These are phyloP conservation scores for Wickerhamiella infanticola DNA, from an alignment of 1,139 yeast genomes.

Conservation along the genomic window DNA sequence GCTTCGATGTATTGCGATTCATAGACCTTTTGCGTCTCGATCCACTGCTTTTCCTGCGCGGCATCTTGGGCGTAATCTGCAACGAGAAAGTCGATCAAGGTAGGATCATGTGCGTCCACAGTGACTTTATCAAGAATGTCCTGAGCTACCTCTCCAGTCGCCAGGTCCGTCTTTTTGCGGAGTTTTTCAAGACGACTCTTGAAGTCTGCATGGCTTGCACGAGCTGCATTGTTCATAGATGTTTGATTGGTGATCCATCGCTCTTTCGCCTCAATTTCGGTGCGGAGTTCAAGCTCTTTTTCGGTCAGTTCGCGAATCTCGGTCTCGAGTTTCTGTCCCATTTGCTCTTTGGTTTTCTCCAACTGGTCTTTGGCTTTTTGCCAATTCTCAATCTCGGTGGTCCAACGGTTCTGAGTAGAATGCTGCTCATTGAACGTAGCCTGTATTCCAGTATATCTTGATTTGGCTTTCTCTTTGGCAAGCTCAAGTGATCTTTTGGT, in stretches of 20 bases:
- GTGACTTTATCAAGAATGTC: neutral
- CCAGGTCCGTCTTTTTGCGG: slow-evolving; percentile 1
- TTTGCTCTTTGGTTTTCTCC: slow-evolving; percentile 5
- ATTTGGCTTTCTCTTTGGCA: slow-evolving; percentile 19
- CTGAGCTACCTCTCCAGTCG: neutral
- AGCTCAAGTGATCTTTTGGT: slow-evolving; percentile 26
- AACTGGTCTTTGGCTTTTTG: slow-evolving; percentile 5
- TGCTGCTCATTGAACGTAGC: neutral
- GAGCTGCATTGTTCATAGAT: slow-evolving; percentile 12
- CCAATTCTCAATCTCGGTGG: slow-evolving; percentile 2
- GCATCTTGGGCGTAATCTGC: slow-evolving; percentile 16
- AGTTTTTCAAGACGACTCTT: neutral
- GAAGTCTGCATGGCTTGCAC: slow-evolving; percentile 9
- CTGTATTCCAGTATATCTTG: neutral
- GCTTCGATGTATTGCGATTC: slow-evolving; percentile 22
- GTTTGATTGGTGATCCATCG: slow-evolving; percentile 11
- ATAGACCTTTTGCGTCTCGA: slow-evolving; percentile 20
- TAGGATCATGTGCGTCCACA: slow-evolving; percentile 11
- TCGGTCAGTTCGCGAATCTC: neutral
- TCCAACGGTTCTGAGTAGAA: neutral
- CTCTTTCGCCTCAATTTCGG: neutral
- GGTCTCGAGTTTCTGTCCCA: slow-evolving; percentile 1
- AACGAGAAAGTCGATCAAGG: slow-evolving; percentile 10
- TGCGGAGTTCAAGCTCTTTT: slow-evolving; percentile 8
- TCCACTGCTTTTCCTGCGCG: slow-evolving; percentile 22